Evolutionary conservation across 225 moss, liverwort and hornwort species (phyloP), one percentile per base, ranked within the genome.

Genomic region (Ulota crispa): DNA sequence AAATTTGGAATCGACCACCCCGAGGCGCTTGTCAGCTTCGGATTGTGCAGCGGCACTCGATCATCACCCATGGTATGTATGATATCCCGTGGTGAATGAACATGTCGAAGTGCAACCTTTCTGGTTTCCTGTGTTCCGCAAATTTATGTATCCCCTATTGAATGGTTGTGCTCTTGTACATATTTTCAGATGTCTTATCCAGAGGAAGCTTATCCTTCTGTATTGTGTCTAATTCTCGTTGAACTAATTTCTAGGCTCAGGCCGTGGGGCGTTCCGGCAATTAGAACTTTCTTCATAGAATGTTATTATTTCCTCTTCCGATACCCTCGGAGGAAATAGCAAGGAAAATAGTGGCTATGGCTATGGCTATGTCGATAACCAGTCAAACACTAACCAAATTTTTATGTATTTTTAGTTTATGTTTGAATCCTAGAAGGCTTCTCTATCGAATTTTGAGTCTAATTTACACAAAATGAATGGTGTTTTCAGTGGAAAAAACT

Each of bases 51-150:
- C 55, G 95, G 95, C 47, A 89, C 92, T 28, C 89, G 84, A 55
- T 95, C 95, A 20, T 93, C 95, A 30, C 93, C 95, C 24, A 90
- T 92, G 82, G 95, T 95, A 95, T 71, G 75, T 76, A 68, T 56
- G 50, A 60, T 45, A 43, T 7, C 47, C 26, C 19, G 14, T 47
- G 47, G 59, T 76, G 14, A 63, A 47, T 7, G 26, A 47, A 27
- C 24, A 62, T 62, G 23, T 62, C 23, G n/a, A 21, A 30, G 52
- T 32, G n/a, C 6, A 34, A n/a, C n/a, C 52, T 21, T 66, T 28
- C 28, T 53, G 31, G 32, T 52, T 52, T 71, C 31, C 12, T 52
- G 50, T 31, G 26, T 31, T 62, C 28, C 43, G 41, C 61, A 27
- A 19, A 43, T 43, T 43, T 42, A 24, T 8, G 26, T 50, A 24